These are phyloP conservation scores for Coemansia aciculifera DNA, from an alignment of 192 early-diverging fungal genomes.

Conservation along the genomic window DNA sequence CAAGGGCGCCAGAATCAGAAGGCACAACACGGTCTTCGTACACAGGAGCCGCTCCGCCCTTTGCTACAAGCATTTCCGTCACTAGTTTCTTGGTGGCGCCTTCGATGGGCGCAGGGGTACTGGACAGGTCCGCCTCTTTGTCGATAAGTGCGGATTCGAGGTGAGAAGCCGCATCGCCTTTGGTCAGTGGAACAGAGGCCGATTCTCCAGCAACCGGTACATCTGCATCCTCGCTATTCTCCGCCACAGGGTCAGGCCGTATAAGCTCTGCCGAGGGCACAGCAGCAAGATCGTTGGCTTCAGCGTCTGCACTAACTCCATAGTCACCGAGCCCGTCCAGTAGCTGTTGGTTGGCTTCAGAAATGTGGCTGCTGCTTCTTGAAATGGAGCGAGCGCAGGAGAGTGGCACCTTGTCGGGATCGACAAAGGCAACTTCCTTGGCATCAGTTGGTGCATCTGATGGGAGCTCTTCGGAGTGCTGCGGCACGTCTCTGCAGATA, in stretches of 20 bases:
- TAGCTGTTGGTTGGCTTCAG: constrained; percentile 1
- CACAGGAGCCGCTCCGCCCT: background rate
- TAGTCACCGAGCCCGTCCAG: background rate
- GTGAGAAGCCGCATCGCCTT: background rate
- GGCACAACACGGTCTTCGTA: constrained; percentile 32
- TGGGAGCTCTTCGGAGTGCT: background rate
- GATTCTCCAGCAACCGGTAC: background rate
- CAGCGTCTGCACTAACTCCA: background rate
- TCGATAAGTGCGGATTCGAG: background rate
- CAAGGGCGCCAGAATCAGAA: constrained; percentile 13
- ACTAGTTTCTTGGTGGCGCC: background rate
- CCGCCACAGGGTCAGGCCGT: background rate
- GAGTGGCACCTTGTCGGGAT: background rate
- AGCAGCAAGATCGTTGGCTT: background rate
- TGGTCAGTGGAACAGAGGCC: background rate
- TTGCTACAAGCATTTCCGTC: background rate
- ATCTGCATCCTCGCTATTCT: background rate
- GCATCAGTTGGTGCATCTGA: background rate
- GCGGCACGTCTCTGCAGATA: constrained; percentile 3
- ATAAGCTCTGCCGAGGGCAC: background rate
- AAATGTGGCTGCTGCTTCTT: constrained; percentile 1
- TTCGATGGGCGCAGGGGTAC: background rate
- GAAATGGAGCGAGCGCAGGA: background rate
- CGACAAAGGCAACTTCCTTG: background rate
- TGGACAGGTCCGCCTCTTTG: background rate